These are phyloP conservation scores for Colletotrichum trifolii DNA, from an alignment of 2,329 filamentous ascomycete genomes.

Conservation along the genomic window DNA sequence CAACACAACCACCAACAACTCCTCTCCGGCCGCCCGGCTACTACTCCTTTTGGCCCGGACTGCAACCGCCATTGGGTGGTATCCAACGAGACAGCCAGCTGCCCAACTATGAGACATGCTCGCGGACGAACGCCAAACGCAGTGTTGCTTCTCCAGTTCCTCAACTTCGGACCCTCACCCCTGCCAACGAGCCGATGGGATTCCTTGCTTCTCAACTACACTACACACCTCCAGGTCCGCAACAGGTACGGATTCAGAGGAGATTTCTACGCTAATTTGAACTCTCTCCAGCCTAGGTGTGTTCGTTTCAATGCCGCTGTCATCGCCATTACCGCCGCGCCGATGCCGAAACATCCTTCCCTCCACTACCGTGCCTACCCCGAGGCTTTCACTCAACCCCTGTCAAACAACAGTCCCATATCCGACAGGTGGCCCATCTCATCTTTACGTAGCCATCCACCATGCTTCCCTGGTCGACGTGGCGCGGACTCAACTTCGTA, in stretches of 20 bases:
- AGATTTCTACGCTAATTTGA: not conserved
- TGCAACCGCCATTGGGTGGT: not conserved
- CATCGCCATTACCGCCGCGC: constrained; percentile 6
- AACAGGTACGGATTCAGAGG: not conserved
- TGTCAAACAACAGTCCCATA: not conserved
- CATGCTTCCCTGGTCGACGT: not conserved
- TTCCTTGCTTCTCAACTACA: not conserved
- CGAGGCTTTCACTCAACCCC: constrained; percentile 8
- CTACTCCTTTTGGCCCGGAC: too few species aligned
- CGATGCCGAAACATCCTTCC: constrained; percentile 21
- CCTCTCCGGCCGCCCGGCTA: constrained; percentile 3
- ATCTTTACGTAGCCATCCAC: not conserved
- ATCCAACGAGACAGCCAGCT: not conserved
- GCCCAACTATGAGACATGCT: not conserved
- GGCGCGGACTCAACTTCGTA: constrained; percentile 29
- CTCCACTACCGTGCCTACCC: constrained; percentile 9
- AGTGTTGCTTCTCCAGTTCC: constrained; percentile 6
- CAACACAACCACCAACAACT: constrained; percentile 15
- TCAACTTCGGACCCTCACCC: constrained; percentile 6
- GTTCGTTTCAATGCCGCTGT: not conserved
- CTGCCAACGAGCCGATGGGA: not conserved
- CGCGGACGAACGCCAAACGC: constrained; percentile 19
- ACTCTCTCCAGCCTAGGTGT: constrained; percentile 16
- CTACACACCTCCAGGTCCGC: not conserved
- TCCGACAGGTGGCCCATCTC: not conserved